Conservation (phyloP, 164 flowering plant genomes). For the Magnolia sinica region DNA sequence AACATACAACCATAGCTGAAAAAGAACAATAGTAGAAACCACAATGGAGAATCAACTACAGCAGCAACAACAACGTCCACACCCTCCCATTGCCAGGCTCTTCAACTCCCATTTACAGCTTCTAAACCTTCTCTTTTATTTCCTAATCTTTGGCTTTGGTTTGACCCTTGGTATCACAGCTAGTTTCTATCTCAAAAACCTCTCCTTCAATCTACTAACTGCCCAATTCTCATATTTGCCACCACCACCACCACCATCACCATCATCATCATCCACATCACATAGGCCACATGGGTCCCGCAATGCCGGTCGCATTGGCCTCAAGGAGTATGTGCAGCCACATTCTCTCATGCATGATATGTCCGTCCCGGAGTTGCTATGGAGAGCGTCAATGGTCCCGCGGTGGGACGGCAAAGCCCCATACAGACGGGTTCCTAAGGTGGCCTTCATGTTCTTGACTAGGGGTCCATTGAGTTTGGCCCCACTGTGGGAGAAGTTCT, state of each 20-base stretch:
- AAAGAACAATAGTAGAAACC: neutral
- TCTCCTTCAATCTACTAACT: constrained; percentile 6
- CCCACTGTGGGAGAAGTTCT: constrained; percentile 62
- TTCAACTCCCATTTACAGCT: constrained; percentile 3
- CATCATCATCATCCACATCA: neutral
- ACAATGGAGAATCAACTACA: neutral
- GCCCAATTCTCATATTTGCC: constrained; percentile 18
- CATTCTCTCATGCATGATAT: constrained; percentile 34
- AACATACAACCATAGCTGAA: neutral
- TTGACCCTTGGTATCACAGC: neutral
- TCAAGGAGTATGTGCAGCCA: constrained; percentile 26
- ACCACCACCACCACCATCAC: neutral
- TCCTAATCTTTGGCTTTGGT: constrained; percentile 14
- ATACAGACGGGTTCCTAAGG: constrained; percentile 35
- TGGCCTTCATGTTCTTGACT: constrained; percentile 60
- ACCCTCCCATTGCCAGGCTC: neutral
- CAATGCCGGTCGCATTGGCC: constrained; percentile 12
- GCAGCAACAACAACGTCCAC: neutral
- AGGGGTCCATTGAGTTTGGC: constrained; percentile 41
- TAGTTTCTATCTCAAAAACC: constrained; percentile 4
- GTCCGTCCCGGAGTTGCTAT: constrained; percentile 45
- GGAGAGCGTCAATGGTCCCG: constrained; percentile 58
- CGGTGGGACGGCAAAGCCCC: constrained; percentile 21
- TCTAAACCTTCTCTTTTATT: constrained; percentile 9
- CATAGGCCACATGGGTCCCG: neutral